phyloP scores from a whole-genome alignment of 176 grass and related monocot species.

The Eremochloa ophiuroides region DNA sequence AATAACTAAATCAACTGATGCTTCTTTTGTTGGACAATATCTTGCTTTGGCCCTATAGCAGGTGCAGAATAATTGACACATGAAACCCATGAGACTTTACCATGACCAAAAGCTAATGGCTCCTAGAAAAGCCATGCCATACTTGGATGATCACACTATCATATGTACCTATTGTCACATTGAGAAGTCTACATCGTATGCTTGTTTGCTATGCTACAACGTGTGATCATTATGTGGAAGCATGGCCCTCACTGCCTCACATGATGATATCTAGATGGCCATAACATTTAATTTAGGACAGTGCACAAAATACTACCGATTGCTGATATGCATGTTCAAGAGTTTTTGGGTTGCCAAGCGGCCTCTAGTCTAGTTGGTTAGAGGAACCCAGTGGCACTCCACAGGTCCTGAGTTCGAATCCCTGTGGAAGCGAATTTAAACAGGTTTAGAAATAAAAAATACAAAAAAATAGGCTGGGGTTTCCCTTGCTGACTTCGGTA shows the following conservation, averaged over 20 bases:
- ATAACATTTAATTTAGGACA: background rate
- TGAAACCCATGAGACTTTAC: constrained; percentile 31
- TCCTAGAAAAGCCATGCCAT: background rate
- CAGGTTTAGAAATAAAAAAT: no score
- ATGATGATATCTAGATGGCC: background rate
- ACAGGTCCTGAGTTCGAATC: no score
- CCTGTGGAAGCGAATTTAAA: no score
- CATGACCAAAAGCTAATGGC: background rate
- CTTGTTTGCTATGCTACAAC: background rate
- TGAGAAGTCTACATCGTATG: constrained; percentile 1
- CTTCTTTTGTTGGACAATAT: constrained; percentile 6
- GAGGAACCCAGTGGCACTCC: no score
- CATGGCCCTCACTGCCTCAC: background rate
- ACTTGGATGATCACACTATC: background rate
- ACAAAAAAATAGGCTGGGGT: no score
- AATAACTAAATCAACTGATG: background rate
- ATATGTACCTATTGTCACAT: background rate
- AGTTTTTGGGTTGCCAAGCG: no score
- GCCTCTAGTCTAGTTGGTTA: no score
- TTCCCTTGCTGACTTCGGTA: no score
- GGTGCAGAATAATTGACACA: constrained; percentile 28
- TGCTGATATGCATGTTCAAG: background rate
- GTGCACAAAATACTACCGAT: background rate
- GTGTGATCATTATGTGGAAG: background rate
- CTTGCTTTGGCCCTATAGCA: background rate